Conservation (phyloP, 371 early-diverging fungal species). For the Phascolomyces articulosus region DNA sequence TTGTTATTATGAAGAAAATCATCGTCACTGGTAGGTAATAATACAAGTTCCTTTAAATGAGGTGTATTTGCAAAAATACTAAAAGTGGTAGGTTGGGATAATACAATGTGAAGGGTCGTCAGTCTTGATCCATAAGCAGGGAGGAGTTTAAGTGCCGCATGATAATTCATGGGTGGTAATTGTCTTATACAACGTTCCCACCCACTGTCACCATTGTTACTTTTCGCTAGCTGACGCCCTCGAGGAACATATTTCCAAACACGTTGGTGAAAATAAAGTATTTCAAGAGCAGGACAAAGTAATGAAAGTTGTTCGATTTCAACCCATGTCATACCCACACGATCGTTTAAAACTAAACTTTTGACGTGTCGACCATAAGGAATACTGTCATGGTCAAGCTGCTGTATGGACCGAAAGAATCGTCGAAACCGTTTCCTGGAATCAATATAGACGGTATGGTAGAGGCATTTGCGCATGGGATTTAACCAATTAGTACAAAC, state of each 20-base stretch:
- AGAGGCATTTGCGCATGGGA: not conserved
- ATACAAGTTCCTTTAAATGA: not conserved
- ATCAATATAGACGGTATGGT: not conserved
- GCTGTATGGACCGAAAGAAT: slow-evolving; percentile 3
- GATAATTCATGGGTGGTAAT: not conserved
- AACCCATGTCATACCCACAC: not conserved
- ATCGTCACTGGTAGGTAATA: not conserved
- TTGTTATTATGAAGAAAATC: not conserved
- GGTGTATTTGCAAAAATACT: not conserved
- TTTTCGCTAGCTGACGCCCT: not conserved
- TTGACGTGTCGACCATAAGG: not conserved
- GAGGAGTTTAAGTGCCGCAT: not conserved
- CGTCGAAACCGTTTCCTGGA: not conserved
- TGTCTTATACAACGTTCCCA: not conserved
- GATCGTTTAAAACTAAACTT: not conserved
- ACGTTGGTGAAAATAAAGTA: slow-evolving; percentile 1
- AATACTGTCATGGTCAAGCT: not conserved
- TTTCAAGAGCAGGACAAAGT: not conserved
- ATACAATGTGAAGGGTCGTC: not conserved
- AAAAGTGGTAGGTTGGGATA: not conserved
- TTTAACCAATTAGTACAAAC: not conserved
- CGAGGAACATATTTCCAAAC: not conserved
- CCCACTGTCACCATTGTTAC: too few species aligned
- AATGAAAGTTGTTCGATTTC: not conserved
- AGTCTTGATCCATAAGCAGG: not conserved